Base-by-base conservation (phyloP, 2,329 filamentous ascomycete species). In the Didymella sp. region DNA sequence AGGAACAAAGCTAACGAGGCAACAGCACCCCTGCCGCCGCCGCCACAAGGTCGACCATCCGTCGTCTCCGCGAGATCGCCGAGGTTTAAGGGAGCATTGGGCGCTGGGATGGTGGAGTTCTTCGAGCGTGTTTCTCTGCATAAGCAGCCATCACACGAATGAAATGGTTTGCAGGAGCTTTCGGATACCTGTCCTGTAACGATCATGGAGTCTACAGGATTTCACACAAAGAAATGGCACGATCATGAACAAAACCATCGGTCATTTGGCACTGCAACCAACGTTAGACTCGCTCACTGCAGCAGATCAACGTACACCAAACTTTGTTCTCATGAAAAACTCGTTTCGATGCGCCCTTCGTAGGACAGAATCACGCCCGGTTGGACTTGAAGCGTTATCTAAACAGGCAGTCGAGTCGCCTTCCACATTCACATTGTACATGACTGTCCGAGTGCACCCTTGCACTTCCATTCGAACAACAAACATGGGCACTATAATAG, bases 1-100 rank as follows among this genome's bases (percentile, higher is more conserved):
- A 33, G n/a, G 22, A 48, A 59, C 47, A 15, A 54, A 30, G 49
- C 72, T 76, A 69, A 76, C 65, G 35, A 6, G 30, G 44, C 50
- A 38, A 72, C 73, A 96, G 92, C 70, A 97, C 93, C 75, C 91
- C 93, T 69, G 93, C 93, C 76, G 93, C 93, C 69, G 92, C 92
- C 76, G 92, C 93, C 76, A 96, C 93, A 82, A 88, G 93, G 82
- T 97, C 93, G 74, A 97, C 93, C 75, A 92, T 97, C 83, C 91
- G 93, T 84, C 90, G 93, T 88, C 87, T 97, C 84, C 90, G 93
- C 80, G 93, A 97, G 85, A 96, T 96, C 84, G 91, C 91, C 79
- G 93, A 96, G 88, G 91, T 96, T 83, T 94, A 91, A 85, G 63
- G 68, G 59, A 67, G 56, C 55, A 62, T 66, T 63, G 60, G 62